Conservation (phyloP, 73 alveolate genomes). For the Blepharisma stoltei region DNA sequence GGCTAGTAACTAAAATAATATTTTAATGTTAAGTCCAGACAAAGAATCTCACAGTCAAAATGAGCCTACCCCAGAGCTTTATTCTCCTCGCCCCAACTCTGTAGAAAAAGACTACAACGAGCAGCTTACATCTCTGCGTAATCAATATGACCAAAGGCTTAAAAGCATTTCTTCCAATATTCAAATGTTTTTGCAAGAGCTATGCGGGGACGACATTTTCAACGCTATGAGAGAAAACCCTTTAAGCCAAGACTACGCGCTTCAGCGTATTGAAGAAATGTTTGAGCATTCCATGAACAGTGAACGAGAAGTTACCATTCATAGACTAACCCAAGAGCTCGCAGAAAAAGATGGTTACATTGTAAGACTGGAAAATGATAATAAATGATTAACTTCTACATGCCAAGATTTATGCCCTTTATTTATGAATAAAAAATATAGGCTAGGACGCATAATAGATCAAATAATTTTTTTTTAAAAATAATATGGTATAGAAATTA, state of each 20-base stretch:
- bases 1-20: too few relatives aligned
- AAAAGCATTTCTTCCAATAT: not conserved
- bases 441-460: too few relatives aligned
- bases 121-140: too few relatives aligned
- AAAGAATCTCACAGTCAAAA: too few relatives aligned
- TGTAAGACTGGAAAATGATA: not conserved
- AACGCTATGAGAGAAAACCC: slow-evolving; percentile 21
- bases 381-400: not conserved
- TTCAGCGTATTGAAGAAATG: slow-evolving; percentile 14
- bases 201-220: slow-evolving; percentile 6
- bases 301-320: slow-evolving; percentile 19
- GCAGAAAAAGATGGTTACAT: not conserved
- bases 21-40: too few relatives aligned
- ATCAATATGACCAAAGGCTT: slow-evolving; percentile 1
- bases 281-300: not conserved
- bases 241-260: not conserved
- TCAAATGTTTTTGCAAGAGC: not conserved
- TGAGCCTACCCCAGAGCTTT: too few relatives aligned
- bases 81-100: too few relatives aligned
- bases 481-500: too few relatives aligned
- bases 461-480: too few relatives aligned
- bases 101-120: too few relatives aligned
- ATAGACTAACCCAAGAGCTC: not conserved
- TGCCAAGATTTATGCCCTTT: too few relatives aligned
- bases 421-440: too few relatives aligned